Base-by-base conservation (phyloP, 352 stramenopile genomes). In the Phytophthora foliorum region DNA sequence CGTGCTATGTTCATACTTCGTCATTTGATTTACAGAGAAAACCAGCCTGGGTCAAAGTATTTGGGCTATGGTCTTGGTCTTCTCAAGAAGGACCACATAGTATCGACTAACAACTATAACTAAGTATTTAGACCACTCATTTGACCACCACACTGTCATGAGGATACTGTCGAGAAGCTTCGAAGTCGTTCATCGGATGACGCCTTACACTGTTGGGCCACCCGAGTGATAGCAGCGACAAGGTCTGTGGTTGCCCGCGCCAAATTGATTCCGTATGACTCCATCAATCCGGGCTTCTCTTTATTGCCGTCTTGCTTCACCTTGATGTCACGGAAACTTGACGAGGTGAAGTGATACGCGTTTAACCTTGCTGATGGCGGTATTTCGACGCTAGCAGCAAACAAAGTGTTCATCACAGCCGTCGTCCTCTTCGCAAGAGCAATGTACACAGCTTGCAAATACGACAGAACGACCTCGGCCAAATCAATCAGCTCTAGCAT, bases 11-110 rank as follows among this genome's bases (percentile, higher is more conserved):
- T 56, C 16, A 51, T 61, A 38, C 5, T 22, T 60, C 22, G 25
- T 36, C 11, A 32, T 58, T 50, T 57, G 51, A 9, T 72, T 29
- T n/a, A 60, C 58, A 91, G 76, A 39, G 81, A 84, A 60, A 58
- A 75, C 16, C 66, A 74, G 13, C 32, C 72, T 13, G 86, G 86
- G 1, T 93, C 85, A 14, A 93, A 93, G 50, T 95, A 92, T 57
- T 63, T 95, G 7, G 84, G 85, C 16, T 81, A 93, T 39, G 85
- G 85, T 6, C 78, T 95, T 8, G 88, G 87, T 9, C 59, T 93
- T 51, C 72, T 95, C n/a, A 93, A 93, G 73, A 89, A 81, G 50
- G 69, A 93, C 67, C 82, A 92, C 67, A 79, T 91, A 36, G 76
- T 90, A 8, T 61, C 65, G 8, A 61, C 69, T 11, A 82, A 74